Percentiles rank a stretch among this genome's conserved stretches.
Conservation (phyloP, 257 asterid genomes). For the Cruciata laevipes region DNA sequence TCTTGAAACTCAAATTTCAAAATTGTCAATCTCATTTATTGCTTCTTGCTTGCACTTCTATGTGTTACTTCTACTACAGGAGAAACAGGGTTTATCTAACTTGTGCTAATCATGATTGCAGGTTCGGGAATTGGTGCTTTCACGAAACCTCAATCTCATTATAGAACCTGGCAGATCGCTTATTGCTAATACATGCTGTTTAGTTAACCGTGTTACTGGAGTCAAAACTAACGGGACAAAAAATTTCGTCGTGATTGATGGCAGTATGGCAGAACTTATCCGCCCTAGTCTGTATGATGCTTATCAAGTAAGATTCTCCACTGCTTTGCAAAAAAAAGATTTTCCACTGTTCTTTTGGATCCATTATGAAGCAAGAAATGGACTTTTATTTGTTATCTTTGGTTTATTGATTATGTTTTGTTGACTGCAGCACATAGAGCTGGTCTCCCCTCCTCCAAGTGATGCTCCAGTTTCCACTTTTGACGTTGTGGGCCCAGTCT, state of each 20-base stretch:
- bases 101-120: slow-evolving; percentile 24
- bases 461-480: slow-evolving; percentile 55
- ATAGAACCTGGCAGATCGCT: slow-evolving; percentile 95
- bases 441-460: slow-evolving; percentile 63
- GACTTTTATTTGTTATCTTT: background rate
- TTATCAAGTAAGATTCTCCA: slow-evolving; percentile 54
- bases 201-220: slow-evolving; percentile 85
- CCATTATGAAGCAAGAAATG: background rate
- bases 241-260: slow-evolving; percentile 84
- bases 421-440: slow-evolving; percentile 81
- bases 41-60: background rate
- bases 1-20: background rate
- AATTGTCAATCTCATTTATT: background rate
- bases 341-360: background rate
- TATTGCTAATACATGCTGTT: slow-evolving; percentile 93
- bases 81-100: background rate
- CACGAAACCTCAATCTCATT: slow-evolving; percentile 79
- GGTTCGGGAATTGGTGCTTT: slow-evolving; percentile 83
- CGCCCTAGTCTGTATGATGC: slow-evolving; percentile 93
- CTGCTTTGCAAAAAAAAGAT: no score
- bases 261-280: slow-evolving; percentile 97
- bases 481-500: slow-evolving; percentile 92
- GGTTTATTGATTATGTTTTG: slow-evolving; percentile 9
- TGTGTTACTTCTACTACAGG: background rate
- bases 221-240: slow-evolving; percentile 92